Evolutionary conservation across 106 monocot species (phyloP).

Genomic region (Iris macrosiphon): DNA sequence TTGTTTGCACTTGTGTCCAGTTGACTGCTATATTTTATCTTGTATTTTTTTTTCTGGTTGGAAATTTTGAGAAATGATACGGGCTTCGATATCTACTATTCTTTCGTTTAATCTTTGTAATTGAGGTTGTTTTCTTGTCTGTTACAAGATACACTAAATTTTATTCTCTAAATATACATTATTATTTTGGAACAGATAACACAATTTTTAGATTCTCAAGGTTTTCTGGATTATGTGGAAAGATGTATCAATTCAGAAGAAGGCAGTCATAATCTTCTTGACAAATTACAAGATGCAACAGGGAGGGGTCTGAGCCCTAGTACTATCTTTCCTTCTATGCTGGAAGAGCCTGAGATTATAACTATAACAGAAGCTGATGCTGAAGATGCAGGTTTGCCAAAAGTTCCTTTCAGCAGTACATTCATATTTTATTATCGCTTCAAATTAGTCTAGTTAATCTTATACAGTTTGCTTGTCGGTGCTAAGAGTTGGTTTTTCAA

Average conservation of each 20-base stretch:
- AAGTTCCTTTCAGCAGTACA: constrained; percentile 1
- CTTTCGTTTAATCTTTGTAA: too few relatives aligned
- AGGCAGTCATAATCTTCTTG: constrained; percentile 63
- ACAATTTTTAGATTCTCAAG: constrained; percentile 96
- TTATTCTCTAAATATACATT: constrained; percentile 5
- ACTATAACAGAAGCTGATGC: constrained; percentile 69
- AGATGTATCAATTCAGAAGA: constrained; percentile 69
- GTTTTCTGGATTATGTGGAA: constrained; percentile 86
- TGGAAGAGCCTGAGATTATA: constrained; percentile 70
- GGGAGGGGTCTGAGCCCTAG: constrained; percentile 83
- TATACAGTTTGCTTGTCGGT: too few relatives aligned
- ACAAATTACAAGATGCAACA: constrained; percentile 96
- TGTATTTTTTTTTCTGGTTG: too few relatives aligned
- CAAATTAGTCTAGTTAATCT: too few relatives aligned
- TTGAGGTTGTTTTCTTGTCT: too few relatives aligned
- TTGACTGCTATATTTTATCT: too few relatives aligned
- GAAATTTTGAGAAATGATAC: too few relatives aligned
- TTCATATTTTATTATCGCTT: not conserved
- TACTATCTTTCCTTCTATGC: constrained; percentile 57
- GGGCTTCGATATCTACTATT: too few relatives aligned
- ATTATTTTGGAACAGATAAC: constrained; percentile 45
- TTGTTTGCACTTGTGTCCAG: too few relatives aligned
- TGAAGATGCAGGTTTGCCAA: constrained; percentile 34
- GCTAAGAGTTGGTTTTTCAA: too few relatives aligned
- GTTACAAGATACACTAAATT: not conserved